Evolutionary conservation across 257 asterid species (phyloP), one percentile per base, ranked within the genome.

Genomic region (Coffea canephora): DNA sequence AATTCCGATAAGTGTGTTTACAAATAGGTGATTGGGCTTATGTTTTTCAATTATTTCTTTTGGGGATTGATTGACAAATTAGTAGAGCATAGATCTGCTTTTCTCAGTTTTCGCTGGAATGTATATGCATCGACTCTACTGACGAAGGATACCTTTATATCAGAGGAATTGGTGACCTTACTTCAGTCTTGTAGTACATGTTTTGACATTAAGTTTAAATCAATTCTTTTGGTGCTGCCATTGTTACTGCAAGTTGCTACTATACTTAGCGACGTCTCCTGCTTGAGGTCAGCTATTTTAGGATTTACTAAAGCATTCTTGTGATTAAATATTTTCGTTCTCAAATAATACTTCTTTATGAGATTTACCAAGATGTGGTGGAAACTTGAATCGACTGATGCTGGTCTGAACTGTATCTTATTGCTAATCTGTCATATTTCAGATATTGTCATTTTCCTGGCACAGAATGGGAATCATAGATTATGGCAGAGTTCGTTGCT

Each of bases 1-100:
- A 86, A 66, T 49, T 62, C 82, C 34, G 73, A 81, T 12, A 84
- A 92, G 57, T 94, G 98, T 87, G 80, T 84, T 78, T 90, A 92
- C 82, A 86, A 74, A 31, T 87, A 77, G 83, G 57, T 48, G 59
- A 76, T 12, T 19, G 39, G 54, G 43, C 34, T 61, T 48, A 18
- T 19, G 8, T 49, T 39, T 66, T 18, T 48, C 11, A 12, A 62
- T 9, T 16, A 1, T 16, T 41, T 69, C 62, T 27, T 36, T 71
- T 27, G 19, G 34, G 69, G 25, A 46, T 41, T 14, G 9, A 16
- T 9, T 71, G 46, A 14, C 55, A 36, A 52, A 59, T 50, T 78
- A 36, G 52, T 49, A 23, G 23, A 75, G 10, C 59, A 62, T 39
- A 39, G 55, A 75, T 41, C 41, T 36, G n/a, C 11, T 55, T 18